These are phyloP conservation scores for Avicennia marina DNA, from an alignment of 257 asterid species.

Conservation along the genomic window DNA sequence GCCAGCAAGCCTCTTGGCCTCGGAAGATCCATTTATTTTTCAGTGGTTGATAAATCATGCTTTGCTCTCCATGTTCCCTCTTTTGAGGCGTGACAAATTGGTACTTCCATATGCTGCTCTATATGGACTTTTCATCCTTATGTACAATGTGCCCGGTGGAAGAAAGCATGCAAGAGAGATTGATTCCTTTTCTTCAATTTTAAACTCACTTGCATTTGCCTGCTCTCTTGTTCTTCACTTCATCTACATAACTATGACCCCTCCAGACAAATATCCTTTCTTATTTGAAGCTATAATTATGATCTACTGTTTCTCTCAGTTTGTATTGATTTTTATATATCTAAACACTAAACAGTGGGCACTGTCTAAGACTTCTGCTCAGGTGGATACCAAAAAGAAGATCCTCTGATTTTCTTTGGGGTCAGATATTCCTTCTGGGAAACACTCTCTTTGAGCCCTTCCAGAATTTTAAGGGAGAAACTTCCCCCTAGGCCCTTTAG, in stretches of 20 bases:
- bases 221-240: conserved; percentile 64
- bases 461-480: too few species aligned
- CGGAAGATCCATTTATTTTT: conserved; percentile 67
- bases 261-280: conserved; percentile 80
- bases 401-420: conserved; percentile 34
- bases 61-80: conserved; percentile 91
- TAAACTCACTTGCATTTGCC: conserved; percentile 34
- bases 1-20: conserved; percentile 86
- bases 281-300: conserved; percentile 84
- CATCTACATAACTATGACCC: conserved; percentile 55
- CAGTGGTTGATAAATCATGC: conserved; percentile 64
- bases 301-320: conserved; percentile 83
- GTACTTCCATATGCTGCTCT: conserved; percentile 61
- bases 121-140: conserved; percentile 62
- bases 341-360: conserved; percentile 65
- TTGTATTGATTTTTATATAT: conserved; percentile 42
- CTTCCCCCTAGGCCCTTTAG: too few species aligned
- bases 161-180: conserved; percentile 34
- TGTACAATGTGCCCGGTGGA: conserved; percentile 58
- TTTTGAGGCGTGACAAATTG: conserved; percentile 69
- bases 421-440: not conserved
- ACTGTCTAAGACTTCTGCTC: conserved; percentile 29
- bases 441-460: conserved; percentile 4
- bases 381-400: conserved; percentile 41
- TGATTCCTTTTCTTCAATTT: conserved; percentile 18